These are phyloP conservation scores for Monsonia emarginata DNA, from an alignment of 441 rosid species.

Conservation along the genomic window DNA sequence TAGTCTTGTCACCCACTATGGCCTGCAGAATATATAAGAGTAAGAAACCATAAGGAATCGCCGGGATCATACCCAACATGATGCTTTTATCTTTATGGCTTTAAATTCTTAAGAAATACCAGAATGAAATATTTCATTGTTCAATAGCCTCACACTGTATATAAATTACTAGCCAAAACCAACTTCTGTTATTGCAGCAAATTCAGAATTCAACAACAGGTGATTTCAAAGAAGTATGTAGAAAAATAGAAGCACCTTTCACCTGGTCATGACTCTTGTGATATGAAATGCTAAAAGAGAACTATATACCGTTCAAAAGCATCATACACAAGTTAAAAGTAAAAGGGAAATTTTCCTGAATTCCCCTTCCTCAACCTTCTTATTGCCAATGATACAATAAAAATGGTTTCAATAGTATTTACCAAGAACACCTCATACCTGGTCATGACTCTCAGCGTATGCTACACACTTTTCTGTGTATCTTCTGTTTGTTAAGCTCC, in stretches of 20 bases:
- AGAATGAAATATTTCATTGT: not conserved
- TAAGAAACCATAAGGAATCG: slow-evolving; percentile 3
- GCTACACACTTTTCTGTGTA: slow-evolving; percentile 65
- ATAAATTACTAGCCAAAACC: slow-evolving; percentile 1
- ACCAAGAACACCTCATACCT: slow-evolving; percentile 30
- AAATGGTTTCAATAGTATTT: slow-evolving; percentile 5
- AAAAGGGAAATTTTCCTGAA: not conserved
- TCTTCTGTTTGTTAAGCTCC: slow-evolving; percentile 66
- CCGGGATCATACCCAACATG: not conserved
- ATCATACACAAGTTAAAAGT: not conserved
- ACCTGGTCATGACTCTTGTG: not conserved
- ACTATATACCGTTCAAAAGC: not conserved
- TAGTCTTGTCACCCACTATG: slow-evolving; percentile 76
- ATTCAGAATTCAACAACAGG: not conserved
- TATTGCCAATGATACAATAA: not conserved
- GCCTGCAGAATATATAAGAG: slow-evolving; percentile 41
- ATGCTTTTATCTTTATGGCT: not conserved
- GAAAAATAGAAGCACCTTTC: not conserved
- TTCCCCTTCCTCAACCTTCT: not conserved
- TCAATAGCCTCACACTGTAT: not conserved
- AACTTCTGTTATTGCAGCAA: not conserved
- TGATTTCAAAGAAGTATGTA: not conserved
- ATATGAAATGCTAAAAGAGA: not conserved
- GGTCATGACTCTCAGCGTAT: slow-evolving; percentile 88
- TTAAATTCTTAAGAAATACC: not conserved